phyloP scores from a whole-genome alignment of 306 rosid genomes.

The Medicago arabica region DNA sequence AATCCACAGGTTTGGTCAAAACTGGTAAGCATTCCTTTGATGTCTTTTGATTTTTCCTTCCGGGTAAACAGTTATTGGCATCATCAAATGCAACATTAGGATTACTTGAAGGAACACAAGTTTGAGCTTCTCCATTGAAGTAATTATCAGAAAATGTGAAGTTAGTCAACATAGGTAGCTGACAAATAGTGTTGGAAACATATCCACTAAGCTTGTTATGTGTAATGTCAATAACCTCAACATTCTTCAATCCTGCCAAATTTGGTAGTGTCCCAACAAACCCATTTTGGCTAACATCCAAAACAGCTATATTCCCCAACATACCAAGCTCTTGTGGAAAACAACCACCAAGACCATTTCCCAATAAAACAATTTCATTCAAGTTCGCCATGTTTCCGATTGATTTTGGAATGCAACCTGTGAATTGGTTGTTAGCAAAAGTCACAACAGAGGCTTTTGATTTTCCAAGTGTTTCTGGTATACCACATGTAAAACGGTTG shows the following conservation, averaged over 20 bases:
- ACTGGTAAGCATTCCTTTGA: constrained; percentile 48
- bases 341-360: constrained; percentile 67
- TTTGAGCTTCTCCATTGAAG: constrained; percentile 55
- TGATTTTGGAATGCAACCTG: constrained; percentile 70
- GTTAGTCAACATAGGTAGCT: constrained; percentile 55
- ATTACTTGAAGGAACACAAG: constrained; percentile 44
- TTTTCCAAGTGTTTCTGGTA: constrained; percentile 69
- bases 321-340: constrained; percentile 68
- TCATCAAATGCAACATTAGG: constrained; percentile 37
- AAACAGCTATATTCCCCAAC: constrained; percentile 42
- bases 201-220: constrained; percentile 59
- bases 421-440: constrained; percentile 67
- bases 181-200: constrained; percentile 56
- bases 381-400: constrained; percentile 63
- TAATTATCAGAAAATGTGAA: constrained; percentile 65
- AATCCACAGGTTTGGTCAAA: constrained; percentile 57
- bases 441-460: constrained; percentile 61
- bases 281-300: constrained; percentile 59
- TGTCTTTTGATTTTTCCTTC: constrained; percentile 58
- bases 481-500: constrained; percentile 61
- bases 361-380: constrained; percentile 63
- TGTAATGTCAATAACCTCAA: constrained; percentile 56
- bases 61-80: constrained; percentile 53
- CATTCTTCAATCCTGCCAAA: constrained; percentile 44
- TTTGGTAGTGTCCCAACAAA: constrained; percentile 61